These are phyloP conservation scores for Canavalia gladiata DNA, from an alignment of 306 rosid species.

Conservation along the genomic window DNA sequence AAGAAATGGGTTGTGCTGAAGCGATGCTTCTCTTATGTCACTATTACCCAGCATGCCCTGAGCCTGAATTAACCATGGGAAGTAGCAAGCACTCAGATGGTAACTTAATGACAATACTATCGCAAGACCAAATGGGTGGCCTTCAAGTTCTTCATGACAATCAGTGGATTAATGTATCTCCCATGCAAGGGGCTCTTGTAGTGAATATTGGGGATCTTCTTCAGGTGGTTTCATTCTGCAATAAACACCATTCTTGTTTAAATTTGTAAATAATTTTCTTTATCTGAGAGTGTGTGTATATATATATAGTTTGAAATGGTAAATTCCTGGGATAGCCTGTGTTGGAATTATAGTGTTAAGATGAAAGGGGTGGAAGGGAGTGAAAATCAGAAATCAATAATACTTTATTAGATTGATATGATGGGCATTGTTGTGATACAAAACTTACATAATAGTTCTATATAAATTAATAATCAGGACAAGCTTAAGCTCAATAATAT, in stretches of 20 bases:
- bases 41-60: conserved; percentile 23
- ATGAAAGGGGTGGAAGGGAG: not conserved
- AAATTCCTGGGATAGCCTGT: not conserved
- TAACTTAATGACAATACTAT: conserved; percentile 8
- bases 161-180: conserved; percentile 16
- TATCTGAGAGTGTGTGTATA: not conserved
- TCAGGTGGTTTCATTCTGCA: not conserved
- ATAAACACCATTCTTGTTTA: not conserved
- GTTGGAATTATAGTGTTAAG: not conserved
- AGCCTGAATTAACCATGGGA: conserved; percentile 5
- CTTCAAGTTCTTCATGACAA: conserved; percentile 14
- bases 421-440: not conserved
- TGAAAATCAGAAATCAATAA: not conserved
- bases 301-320: not conserved
- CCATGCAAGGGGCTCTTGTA: conserved; percentile 8
- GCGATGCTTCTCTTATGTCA: conserved; percentile 12
- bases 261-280: not conserved
- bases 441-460: too few species aligned
- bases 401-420: not conserved
- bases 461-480: too few species aligned
- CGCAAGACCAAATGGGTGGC: conserved; percentile 21
- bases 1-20: not conserved
- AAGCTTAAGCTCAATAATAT: too few species aligned
- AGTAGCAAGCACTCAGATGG: conserved; percentile 4
- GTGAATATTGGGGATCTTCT: conserved; percentile 28